Evolutionary conservation across 208 protist genomes (phyloP), one percentile per base, ranked within the genome.

Genomic region (Leishmania turanica): DNA sequence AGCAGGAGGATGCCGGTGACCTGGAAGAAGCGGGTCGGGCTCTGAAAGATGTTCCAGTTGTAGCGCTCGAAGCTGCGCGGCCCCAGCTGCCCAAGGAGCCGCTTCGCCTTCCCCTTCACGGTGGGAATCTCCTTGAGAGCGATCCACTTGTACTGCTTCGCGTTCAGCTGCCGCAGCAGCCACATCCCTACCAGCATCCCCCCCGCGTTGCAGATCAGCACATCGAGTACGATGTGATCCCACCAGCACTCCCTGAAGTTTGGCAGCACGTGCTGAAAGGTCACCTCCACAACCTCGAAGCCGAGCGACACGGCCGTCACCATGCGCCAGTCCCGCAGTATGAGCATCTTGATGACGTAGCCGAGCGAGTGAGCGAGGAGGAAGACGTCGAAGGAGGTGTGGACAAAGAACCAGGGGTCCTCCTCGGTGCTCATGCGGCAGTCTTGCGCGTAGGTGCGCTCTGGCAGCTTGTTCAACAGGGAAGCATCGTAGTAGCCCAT

Each of bases 201-300:
- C 7, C 98, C 85, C 15, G 83, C 87, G 89, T 99, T 99, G 89
- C 98, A 99, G n/a, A 99, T 79, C 0, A 99, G 75, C 37, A 99
- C 93, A 86, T 99, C 99, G 8, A 99, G 85, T 45, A 99, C 81
- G 8, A 99, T 31, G 85, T 99, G 97, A 84, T 99, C 99, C 98
- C 98, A 99, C 98, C 99, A 99, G 92, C 99, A 99, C 90, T 99
- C 98, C n/a, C 88, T 83, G 84, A 99, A 99, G 89, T 99, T 99
- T 47, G 95, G 96, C 31, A 99, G 84, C 8, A 94, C 75, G 86
- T 99, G 98, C 84, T 99, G 91, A 53, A 99, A 98, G 2, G 96
- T 97, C 60, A 99, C 84, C 91, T 99, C 99, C 19, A 98, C 69
- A 77, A 99, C 85, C 88, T 99, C 99, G 84, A 99, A 99, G 13